Percentiles rank a stretch among this genome's conserved stretches.
phyloP scores from a whole-genome alignment of 768 basidiomycete species.

The Amanita pallidorosea region DNA sequence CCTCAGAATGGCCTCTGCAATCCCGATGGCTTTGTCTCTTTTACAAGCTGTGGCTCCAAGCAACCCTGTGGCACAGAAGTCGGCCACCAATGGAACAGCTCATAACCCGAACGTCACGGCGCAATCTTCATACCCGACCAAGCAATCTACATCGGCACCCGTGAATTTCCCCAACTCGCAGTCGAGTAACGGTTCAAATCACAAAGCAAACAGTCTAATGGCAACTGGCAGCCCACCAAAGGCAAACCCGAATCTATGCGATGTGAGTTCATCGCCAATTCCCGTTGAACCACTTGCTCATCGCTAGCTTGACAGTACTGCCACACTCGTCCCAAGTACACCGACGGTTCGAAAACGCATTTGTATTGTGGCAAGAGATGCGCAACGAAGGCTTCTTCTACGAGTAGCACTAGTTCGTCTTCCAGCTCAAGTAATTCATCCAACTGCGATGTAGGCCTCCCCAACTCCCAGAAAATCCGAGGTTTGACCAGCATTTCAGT shows the following conservation, averaged over 20 bases:
- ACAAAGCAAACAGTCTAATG: constrained; percentile 3
- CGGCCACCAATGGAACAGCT: constrained; percentile 10
- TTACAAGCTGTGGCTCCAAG: constrained; percentile 26
- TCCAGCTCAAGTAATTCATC: constrained; percentile 18
- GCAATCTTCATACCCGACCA: constrained; percentile 16
- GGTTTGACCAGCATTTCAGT: constrained; percentile 20
- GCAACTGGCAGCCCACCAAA: constrained; percentile 19
- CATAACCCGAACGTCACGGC: constrained; percentile 11
- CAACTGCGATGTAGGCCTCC: constrained; percentile 40
- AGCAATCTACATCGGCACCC: constrained; percentile 20
- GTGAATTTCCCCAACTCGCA: constrained; percentile 17
- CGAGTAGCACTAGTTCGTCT: constrained; percentile 11
- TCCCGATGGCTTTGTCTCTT: constrained; percentile 35
- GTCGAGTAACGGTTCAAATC: constrained; percentile 10
- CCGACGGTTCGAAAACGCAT: constrained; percentile 45
- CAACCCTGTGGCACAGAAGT: constrained; percentile 23
- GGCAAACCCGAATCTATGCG: constrained; percentile 31
- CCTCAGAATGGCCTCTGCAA: constrained; percentile 27
- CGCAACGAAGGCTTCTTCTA: constrained; percentile 27
- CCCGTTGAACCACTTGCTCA: not conserved
- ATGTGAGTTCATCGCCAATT: constrained; percentile 26
- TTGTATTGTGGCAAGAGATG: constrained; percentile 52
- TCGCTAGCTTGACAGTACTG: constrained; percentile 31
- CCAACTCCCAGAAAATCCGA: not conserved
- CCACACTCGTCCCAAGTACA: constrained; percentile 42